Conservation (phyloP, 176 grass and related monocot genomes). For the Luzula sylvatica region DNA sequence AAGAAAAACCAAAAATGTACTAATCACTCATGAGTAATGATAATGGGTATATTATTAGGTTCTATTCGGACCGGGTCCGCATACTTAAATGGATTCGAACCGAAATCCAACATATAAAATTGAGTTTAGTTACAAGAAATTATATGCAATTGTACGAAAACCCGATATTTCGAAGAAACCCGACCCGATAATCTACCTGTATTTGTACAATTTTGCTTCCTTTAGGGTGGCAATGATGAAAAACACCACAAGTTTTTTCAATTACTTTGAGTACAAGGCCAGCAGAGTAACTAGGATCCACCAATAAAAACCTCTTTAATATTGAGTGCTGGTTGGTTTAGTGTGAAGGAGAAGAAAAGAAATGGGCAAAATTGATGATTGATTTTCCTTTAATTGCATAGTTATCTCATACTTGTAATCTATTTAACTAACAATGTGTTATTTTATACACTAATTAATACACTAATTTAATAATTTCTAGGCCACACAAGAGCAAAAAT, state of each 20-base stretch:
- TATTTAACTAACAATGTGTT: too few relatives aligned
- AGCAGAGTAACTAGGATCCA: conserved; percentile 4
- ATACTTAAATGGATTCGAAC: too few relatives aligned
- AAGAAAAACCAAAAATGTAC: conserved; percentile 5
- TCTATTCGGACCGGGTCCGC: not conserved
- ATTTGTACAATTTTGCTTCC: not conserved
- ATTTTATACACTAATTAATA: too few relatives aligned
- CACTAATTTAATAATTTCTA: not conserved
- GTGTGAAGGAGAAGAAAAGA: conserved; percentile 28
- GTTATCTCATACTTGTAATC: too few relatives aligned
- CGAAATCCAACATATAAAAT: too few relatives aligned
- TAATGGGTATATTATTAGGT: conserved; percentile 12
- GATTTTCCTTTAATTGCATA: too few relatives aligned
- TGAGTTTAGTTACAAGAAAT: too few relatives aligned
- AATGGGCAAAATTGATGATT: conserved; percentile 4
- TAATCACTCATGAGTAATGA: conserved; percentile 6
- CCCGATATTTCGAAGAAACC: too few relatives aligned
- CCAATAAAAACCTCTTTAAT: conserved; percentile 15
- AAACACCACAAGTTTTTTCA: conserved; percentile 19
- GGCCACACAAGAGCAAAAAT: not conserved
- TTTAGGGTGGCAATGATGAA: conserved; percentile 19
- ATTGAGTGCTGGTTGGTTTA: conserved; percentile 26
- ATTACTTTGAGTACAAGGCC: conserved; percentile 50
- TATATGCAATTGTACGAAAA: too few relatives aligned
- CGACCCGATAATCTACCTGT: too few relatives aligned